These are phyloP conservation scores for Pseudovirgaria hyperparasitica DNA, from an alignment of 2,329 filamentous ascomycete genomes.

Conservation along the genomic window DNA sequence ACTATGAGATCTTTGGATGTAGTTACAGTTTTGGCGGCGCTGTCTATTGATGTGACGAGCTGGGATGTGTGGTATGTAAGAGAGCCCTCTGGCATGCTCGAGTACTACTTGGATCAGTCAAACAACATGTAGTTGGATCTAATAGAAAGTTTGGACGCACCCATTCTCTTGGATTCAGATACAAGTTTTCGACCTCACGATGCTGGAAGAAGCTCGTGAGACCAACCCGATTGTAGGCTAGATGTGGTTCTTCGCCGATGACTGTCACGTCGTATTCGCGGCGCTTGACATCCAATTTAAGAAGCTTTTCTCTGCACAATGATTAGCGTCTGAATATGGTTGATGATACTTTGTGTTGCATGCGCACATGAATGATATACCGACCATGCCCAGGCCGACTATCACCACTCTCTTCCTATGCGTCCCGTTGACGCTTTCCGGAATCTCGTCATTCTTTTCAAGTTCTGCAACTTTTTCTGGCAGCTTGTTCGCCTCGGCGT, in stretches of 20 bases:
- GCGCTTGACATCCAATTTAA: slow-evolving; percentile 67
- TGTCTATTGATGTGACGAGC: slow-evolving; percentile 53
- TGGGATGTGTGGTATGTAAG: slow-evolving; percentile 68
- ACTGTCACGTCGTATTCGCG: slow-evolving; percentile 72
- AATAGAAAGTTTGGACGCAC: slow-evolving; percentile 30
- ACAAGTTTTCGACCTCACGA: slow-evolving; percentile 73
- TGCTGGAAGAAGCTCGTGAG: slow-evolving; percentile 84
- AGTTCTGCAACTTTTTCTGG: slow-evolving; percentile 29
- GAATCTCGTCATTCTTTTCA: slow-evolving; percentile 11
- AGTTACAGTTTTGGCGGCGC: slow-evolving; percentile 50
- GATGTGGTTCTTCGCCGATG: slow-evolving; percentile 74
- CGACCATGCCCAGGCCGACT: slow-evolving; percentile 86
- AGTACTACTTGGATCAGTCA: slow-evolving; percentile 40
- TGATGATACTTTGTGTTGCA: not conserved
- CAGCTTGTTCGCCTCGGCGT: slow-evolving; percentile 31
- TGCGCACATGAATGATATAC: slow-evolving; percentile 73
- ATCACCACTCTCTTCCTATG: slow-evolving; percentile 60
- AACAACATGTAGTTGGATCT: too few relatives aligned
- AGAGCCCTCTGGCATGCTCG: slow-evolving; percentile 50
- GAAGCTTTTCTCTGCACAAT: slow-evolving; percentile 65
- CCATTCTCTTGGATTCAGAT: slow-evolving; percentile 76
- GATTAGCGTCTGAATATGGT: not conserved
- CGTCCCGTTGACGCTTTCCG: slow-evolving; percentile 18
- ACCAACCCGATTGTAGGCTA: slow-evolving; percentile 85
- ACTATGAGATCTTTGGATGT: slow-evolving; percentile 60